Evolutionary conservation across 352 stramenopile species (phyloP).

Genomic region (Chrysophaeum taylorii): DNA sequence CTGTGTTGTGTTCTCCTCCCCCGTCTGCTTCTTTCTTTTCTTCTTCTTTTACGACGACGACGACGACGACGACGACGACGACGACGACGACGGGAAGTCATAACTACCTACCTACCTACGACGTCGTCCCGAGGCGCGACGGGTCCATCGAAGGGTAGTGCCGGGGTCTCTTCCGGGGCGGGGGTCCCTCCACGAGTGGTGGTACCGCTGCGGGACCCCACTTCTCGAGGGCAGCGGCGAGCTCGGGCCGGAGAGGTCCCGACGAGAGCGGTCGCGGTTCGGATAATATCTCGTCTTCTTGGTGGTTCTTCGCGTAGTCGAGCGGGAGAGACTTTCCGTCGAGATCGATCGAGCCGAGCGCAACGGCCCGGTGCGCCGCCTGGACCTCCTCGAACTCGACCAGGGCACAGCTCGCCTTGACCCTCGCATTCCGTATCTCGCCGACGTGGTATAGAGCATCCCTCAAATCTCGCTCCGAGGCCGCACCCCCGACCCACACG

Average conservation of each 20-base stretch:
- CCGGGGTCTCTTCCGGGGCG: background rate
- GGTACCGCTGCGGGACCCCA: background rate
- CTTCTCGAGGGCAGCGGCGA: background rate
- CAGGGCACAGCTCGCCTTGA: slow-evolving; percentile 46
- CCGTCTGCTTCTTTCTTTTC: too few species aligned
- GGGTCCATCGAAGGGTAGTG: background rate
- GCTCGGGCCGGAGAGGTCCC: background rate
- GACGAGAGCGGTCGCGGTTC: background rate
- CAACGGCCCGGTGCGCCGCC: slow-evolving; percentile 45
- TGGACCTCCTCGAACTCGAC: slow-evolving; percentile 51
- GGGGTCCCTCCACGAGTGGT: too few species aligned
- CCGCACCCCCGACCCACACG: slow-evolving; percentile 43
- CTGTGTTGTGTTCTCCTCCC: too few species aligned
- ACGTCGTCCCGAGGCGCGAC: background rate
- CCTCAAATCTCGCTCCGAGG: slow-evolving; percentile 38
- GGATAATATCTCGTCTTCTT: background rate
- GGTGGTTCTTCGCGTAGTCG: background rate
- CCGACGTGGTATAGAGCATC: slow-evolving; percentile 55
- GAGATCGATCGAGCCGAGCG: background rate
- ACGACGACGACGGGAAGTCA: too few species aligned
- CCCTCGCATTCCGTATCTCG: slow-evolving; percentile 46
- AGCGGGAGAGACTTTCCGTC: background rate
- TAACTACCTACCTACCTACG: too few species aligned
- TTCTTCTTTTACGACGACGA: too few species aligned
- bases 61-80: too few species aligned